Evolutionary conservation across 192 early-diverging fungal genomes (phyloP), one percentile per base, ranked within the genome.

Genomic region (Mortierella hygrophila): DNA sequence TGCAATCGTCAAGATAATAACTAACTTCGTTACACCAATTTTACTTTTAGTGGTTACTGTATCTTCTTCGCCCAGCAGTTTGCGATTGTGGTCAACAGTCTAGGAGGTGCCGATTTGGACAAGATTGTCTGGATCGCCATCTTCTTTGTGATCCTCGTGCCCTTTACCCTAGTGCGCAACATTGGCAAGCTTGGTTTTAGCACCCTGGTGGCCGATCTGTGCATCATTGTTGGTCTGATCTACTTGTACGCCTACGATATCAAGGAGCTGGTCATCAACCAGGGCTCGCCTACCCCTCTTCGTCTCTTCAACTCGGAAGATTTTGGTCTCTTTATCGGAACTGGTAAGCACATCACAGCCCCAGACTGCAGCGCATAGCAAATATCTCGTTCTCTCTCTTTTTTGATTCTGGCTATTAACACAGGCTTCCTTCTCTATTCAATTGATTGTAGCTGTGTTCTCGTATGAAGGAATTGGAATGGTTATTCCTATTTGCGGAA

Each of bases 381-480:
- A 29, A 5, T 32, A 29, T 65, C 26, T 65, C 11, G 13, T 32
- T 26, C 29, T 57, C 10, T 26, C 26, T 26, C 29, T 29, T 57
- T 29, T 57, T 23, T 32, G 9, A 65, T 11, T 26, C 6, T 29
- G 11, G 26, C 16, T 32, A 15, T 4, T 65, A 3, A 65, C 60
- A 15, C 4, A 26, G 0, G 3, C 1, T 15, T 72, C 26, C 41
- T 20, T 60, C 15, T 52, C 44, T 46, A 20, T 20, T 52, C 15
- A 20, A 52, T 52, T 52, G 0, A 95, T 95, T 44, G 96, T 96
- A 41, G 96, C 97, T 65, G 96, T 98, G 55, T 98, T 96, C 89
- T 96, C 96, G 16, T 98, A 94, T 88, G 97, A 98, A 90, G 97
- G 97, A 68, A 97, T 97, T 74, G 96, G 97, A 80, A 91, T 96